Evolutionary conservation across 2,329 filamentous ascomycete species (phyloP), one percentile per base, ranked within the genome.

Genomic region (Colletotrichum caudatum): DNA sequence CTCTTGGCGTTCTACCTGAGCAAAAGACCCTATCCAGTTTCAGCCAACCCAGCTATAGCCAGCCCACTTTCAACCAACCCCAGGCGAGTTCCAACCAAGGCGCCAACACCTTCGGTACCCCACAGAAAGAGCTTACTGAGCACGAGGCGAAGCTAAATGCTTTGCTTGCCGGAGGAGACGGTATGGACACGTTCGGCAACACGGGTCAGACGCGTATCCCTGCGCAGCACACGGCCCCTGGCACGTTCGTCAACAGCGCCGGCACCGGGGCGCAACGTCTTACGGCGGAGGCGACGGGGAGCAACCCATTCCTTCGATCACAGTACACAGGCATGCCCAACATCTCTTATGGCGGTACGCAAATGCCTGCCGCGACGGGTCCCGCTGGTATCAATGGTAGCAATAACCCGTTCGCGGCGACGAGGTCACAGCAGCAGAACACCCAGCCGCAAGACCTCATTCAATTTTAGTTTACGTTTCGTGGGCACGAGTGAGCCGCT

Each of bases 181-280:
- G 96, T 33, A 93, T 97, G 85, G 96, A 99, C 79, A 99, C 96
- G 0, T 99, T 97, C 80, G 96, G 96, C 75, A 99, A 99, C 80
- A 94, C 94, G n/a, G 96, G 96, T 75, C 94, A 98, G 74, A 87
- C 97, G 58, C 94, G 96, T 81, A 97, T 99, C 74, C 96, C 96
- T 1, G 91, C 96, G 2, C 96, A 99, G 80, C 96, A 99, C 81
- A 99, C 96, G 0, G 94, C 96, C 1, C 96, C 96, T 0, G 96
- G 95, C 35, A 97, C 93, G 0, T 99, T 98, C 80, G 92, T 99
- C 83, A 99, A 99, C 83, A 97, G 94, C 72, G 94, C 96, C 8
- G 96, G 96, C 61, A 87, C 92, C 48, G 93, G 94, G n/a, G 83
- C 93, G 69, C 90, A 90, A 76, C 88, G 89, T 69, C 82, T 98